Base-by-base conservation (phyloP, 1,284 basidiomycete species). In the Rhodotorula mucilaginosa region DNA sequence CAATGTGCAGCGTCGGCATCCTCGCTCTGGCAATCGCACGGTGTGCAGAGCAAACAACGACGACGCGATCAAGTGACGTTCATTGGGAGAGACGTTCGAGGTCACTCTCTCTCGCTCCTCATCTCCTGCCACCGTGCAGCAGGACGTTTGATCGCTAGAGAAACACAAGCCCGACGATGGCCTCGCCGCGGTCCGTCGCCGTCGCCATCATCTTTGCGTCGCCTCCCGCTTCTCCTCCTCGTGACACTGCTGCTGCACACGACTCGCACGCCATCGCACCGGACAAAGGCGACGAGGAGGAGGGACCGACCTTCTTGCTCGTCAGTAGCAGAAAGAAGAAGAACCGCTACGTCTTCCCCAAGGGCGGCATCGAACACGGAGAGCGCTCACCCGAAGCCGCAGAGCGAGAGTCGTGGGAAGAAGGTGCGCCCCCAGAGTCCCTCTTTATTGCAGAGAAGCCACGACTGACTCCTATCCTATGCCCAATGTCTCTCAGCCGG, bases 371-470 rank as follows among this genome's bases (percentile, higher is more conserved):
- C n/a, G 73, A 73, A 39, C 31, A 52, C 3, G 73, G 65, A n/a
- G 71, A 74, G 44, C 49, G 61, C 8, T 26, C 60, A 2, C 10
- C 39, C 3, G 21, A 65, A 16, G 75, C 75, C 0, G 75, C 75
- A 0, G 46, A 58, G 21, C 64, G 75, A 8, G 75, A 76, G 26
- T 58, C 69, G 2, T 76, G 73, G 73, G 75, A 76, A n/a, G 75
- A 76, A 68, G 75, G 74, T 75, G 44, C 44, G 68, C 26, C 6
- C 15, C 21, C 13, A 26, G 26, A 26, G 29, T 29, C 15, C 34
- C 13, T 47, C 7, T 5, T 2, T 12, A 7, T 3, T 18, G 8
- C 48, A 34, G 19, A 51, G 18, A 6, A 34, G 46, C 19, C 18
- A 12, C 16, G 16, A 7, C 18, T 46, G n/a, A 29, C 21, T 6